Percentiles rank a stretch among this genome's conserved stretches.
phyloP scores from a whole-genome alignment of 2,329 filamentous ascomycete species.

The Dactylellina drechsleri region DNA sequence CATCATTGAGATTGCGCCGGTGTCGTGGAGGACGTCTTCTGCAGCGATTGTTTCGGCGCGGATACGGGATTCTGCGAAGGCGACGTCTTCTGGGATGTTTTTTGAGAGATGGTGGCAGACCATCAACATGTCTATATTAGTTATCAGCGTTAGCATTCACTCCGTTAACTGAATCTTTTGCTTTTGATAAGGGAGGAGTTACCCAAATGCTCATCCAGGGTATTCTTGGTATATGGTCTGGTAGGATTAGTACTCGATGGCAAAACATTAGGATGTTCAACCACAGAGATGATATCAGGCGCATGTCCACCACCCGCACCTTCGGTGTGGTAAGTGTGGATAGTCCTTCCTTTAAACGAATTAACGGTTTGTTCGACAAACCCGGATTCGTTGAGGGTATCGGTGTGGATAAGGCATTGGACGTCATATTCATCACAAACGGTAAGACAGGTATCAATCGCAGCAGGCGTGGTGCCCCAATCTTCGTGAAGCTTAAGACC shows the following conservation, averaged over 20 bases:
- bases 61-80: conserved; percentile 93
- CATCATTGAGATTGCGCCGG: conserved; percentile 98
- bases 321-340: conserved; percentile 97
- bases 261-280: conserved; percentile 85
- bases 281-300: conserved; percentile 93
- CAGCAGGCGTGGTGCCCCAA: conserved; percentile 90
- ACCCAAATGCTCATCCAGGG: conserved; percentile 85
- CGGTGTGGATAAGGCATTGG: conserved; percentile 93
- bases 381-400: conserved; percentile 96
- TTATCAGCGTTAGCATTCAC: not conserved
- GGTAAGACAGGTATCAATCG: conserved; percentile 84
- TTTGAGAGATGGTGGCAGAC: conserved; percentile 93
- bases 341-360: conserved; percentile 85
- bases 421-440: conserved; percentile 93
- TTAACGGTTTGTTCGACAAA: conserved; percentile 91
- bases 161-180: not conserved
- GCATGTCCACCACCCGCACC: conserved; percentile 94
- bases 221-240: conserved; percentile 88
- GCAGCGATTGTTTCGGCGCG: conserved; percentile 95
- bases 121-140: conserved; percentile 84
- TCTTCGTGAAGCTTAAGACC: conserved; percentile 96
- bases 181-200: not conserved
- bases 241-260: conserved; percentile 94
- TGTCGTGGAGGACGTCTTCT: conserved; percentile 93
- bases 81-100: conserved; percentile 93